Conservation (phyloP, 2,329 filamentous ascomycete genomes). For the Bipolaris cookei region DNA sequence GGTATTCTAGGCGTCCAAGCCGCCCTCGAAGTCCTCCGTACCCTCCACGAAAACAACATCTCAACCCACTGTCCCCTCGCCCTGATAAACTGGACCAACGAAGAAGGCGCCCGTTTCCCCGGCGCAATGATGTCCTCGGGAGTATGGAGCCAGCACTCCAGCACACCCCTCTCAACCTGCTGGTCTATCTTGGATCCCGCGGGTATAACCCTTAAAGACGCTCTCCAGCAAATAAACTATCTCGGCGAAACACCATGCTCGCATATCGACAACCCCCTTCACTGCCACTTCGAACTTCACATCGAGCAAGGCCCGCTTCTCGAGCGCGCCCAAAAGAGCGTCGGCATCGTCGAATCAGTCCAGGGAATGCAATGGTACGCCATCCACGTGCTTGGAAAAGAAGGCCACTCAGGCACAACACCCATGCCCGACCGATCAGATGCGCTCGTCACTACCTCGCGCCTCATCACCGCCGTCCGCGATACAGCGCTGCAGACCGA, state of each 20-base stretch:
- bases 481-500: slow-evolving; percentile 28
- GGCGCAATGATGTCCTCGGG: slow-evolving; percentile 75
- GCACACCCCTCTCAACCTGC: slow-evolving; percentile 38
- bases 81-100: slow-evolving; percentile 79
- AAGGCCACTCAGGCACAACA: slow-evolving; percentile 66
- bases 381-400: slow-evolving; percentile 39
- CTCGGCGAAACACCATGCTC: slow-evolving; percentile 56
- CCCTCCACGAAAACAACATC: slow-evolving; percentile 43
- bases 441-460: slow-evolving; percentile 37
- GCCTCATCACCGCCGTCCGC: slow-evolving; percentile 34
- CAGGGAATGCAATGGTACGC: slow-evolving; percentile 74
- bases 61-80: slow-evolving; percentile 66
- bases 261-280: slow-evolving; percentile 66
- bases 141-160: slow-evolving; percentile 69
- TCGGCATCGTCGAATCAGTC: slow-evolving; percentile 73
- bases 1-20: slow-evolving; percentile 76
- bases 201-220: slow-evolving; percentile 55
- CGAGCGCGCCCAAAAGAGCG: slow-evolving; percentile 63
- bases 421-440: slow-evolving; percentile 65
- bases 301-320: slow-evolving; percentile 82
- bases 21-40: slow-evolving; percentile 53
- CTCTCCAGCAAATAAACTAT: slow-evolving; percentile 42
- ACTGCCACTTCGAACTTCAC: slow-evolving; percentile 80
- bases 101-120: slow-evolving; percentile 80
- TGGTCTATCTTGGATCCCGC: slow-evolving; percentile 54